Base-by-base conservation (phyloP, 1,139 yeast genomes). In the Geotrichum bryndzae region DNA sequence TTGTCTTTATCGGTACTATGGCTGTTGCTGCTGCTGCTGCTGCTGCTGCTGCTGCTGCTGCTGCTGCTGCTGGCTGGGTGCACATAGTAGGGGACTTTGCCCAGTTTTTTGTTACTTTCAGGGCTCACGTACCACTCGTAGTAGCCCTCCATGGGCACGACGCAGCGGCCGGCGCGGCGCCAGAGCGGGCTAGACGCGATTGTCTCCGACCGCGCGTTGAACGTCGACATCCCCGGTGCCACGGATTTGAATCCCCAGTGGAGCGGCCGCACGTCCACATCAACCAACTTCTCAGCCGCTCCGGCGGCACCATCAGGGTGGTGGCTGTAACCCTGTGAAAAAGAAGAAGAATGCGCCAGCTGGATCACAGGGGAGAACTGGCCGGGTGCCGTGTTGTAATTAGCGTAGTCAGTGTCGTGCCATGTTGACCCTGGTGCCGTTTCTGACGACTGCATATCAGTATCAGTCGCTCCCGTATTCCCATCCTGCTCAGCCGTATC, bases 101-200 rank as follows among this genome's bases (percentile, higher is more conserved):
- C 48, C 8, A 8, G 41, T 33, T 5, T 29, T 18, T 18, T 18
- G 18, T 18, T 29, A 29, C 53, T 25, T 4, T 48, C 29, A 11
- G 33, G 60, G 57, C 68, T 56, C 62, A 66, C 60, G 70, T 74
- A 73, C 97, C 97, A 91, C 73, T 91, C 98, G 70, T 83, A 91
- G 72, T 91, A 92, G 0, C 97, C 97, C 68, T 83, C 83, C 52
- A 88, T 81, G 0, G 96, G 92, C 0, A 90, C 83, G 1, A 86
- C 85, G 70, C 97, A 91, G 61, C 79, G 77, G 23, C 72, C 62
- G 66, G n/a, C 72, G 71, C 53, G 68, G 68, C 48, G 64, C 67
- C 77, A 76, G 72, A 53, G 70, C 66, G 38, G 66, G 59, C 53
- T 48, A 41, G 62, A 64, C 27, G 57, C 57, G 35, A 76, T 64